A percentile compares a stretch with the other conserved stretches of the same genome.
Conservation (phyloP, 768 basidiomycete species). For the Fomitopsis serialis region DNA sequence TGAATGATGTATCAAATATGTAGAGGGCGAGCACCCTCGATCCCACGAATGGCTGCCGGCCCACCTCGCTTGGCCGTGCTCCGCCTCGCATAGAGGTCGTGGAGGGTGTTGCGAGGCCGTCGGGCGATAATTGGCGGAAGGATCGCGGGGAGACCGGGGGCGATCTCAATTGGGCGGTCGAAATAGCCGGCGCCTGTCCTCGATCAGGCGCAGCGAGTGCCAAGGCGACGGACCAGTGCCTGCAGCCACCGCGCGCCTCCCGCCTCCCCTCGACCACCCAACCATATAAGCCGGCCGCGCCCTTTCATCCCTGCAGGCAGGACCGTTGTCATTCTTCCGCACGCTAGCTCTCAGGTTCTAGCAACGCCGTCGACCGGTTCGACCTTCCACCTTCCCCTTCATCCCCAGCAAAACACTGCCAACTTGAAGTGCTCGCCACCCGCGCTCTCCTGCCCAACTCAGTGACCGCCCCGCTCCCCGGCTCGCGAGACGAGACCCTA, state of each 20-base stretch:
- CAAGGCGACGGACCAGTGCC: constrained; percentile 8
- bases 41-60: too few species aligned
- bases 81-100: too few species aligned
- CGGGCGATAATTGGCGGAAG: too few species aligned
- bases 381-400: constrained; percentile 15
- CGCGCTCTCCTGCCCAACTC: constrained; percentile 13
- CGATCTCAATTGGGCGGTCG: too few species aligned
- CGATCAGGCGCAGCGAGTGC: neutral
- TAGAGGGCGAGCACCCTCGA: too few species aligned
- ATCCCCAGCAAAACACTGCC: neutral
- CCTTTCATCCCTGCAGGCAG: constrained; percentile 7
- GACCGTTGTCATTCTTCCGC: constrained; percentile 6
- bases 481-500: constrained; percentile 5
- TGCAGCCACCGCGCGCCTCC: constrained; percentile 2
- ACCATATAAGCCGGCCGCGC: constrained; percentile 6
- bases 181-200: too few species aligned
- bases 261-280: neutral
- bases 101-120: too few species aligned
- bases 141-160: too few species aligned
- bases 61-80: too few species aligned
- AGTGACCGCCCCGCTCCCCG: neutral
- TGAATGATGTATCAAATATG: too few species aligned
- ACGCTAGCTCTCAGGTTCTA: neutral
- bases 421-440: neutral
- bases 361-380: constrained; percentile 22